Conservation (phyloP, 1,284 basidiomycete species). For the Ganoderma multipileum region DNA sequence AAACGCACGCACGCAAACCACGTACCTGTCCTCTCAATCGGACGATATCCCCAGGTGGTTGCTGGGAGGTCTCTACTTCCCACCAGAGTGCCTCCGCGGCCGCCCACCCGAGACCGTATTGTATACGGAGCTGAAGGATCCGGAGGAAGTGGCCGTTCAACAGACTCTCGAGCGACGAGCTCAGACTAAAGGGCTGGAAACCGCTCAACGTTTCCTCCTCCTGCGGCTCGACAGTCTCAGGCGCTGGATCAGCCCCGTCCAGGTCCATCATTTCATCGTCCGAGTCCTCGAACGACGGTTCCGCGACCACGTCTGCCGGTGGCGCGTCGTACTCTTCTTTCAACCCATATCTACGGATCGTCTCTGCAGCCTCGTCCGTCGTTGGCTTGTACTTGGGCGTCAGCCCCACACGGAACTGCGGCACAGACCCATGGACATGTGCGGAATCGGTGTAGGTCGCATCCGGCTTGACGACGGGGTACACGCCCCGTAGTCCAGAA, state of each 20-base stretch:
- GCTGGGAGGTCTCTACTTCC: slow-evolving; percentile 55
- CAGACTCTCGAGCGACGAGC: slow-evolving; percentile 61
- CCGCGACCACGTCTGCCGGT: slow-evolving; percentile 41
- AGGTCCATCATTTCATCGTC: slow-evolving; percentile 17
- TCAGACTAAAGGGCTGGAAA: slow-evolving; percentile 65
- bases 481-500: slow-evolving; percentile 56
- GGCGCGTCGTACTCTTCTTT: slow-evolving; percentile 45
- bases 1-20: not conserved
- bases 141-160: slow-evolving; percentile 59
- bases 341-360: slow-evolving; percentile 55
- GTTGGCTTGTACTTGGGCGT: slow-evolving; percentile 61
- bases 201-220: slow-evolving; percentile 16
- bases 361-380: slow-evolving; percentile 51
- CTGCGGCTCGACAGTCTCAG: slow-evolving; percentile 1
- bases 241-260: slow-evolving; percentile 15
- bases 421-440: slow-evolving; percentile 38
- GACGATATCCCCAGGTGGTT: slow-evolving; percentile 46
- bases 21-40: slow-evolving; percentile 41
- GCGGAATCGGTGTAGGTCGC: slow-evolving; percentile 45
- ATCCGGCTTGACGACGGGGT: slow-evolving; percentile 53
- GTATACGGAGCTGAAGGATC: slow-evolving; percentile 55
- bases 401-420: slow-evolving; percentile 64
- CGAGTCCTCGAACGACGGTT: slow-evolving; percentile 17
- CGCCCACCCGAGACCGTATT: slow-evolving; percentile 65
- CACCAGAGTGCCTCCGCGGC: slow-evolving; percentile 62